Base-by-base conservation (phyloP, 2,329 filamentous ascomycete genomes). In the Keithomyces neogunnii region DNA sequence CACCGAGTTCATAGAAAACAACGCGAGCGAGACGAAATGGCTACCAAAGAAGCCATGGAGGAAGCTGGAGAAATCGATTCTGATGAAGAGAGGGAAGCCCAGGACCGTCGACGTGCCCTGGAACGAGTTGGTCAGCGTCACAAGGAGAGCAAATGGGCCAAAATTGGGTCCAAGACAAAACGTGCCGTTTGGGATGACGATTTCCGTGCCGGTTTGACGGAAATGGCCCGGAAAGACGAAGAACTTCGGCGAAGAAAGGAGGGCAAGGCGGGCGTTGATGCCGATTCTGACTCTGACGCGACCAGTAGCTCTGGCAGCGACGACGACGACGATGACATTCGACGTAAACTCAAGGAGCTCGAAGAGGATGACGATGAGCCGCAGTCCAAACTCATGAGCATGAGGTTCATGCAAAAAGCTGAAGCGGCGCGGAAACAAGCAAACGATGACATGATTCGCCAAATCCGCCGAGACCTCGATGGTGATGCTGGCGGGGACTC, bases 331-430 rank as follows among this genome's bases (percentile, higher is more conserved):
- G 73, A 19, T 19, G 19, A 73, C 9, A 66, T 84, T 42, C 69
- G 69, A 77, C 47, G 73, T 71, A 54, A 71, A 55, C 59, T 74
- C 5, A 70, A 71, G 13, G 68, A 70, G 19, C 68, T 73, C 8
- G 70, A 73, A 35, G 63, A 70, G 7, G 69, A 75, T 11, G 76
- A 79, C 28, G 71, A 70, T n/a, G 73, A 65, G 19, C 79, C 80
- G 0, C 75, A 79, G 58, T 84, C 85, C 11, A 85, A 82, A 59
- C 72, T 99, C 5, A 83, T 88, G 68, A 79, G 80, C 48, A 89
- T 99, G 85, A 88, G 89, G 55, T 99, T 99, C 66, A 97, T 99
- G 93, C 83, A 86, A 61, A 89, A 86, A 58, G 89, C 90, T 1
- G 91, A 96, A 62, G 86, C 85, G 31, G 77, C 83, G 38, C 82